Conservation (phyloP, 108 stramenopile species). For the Asterionellopsis glacialis region DNA sequence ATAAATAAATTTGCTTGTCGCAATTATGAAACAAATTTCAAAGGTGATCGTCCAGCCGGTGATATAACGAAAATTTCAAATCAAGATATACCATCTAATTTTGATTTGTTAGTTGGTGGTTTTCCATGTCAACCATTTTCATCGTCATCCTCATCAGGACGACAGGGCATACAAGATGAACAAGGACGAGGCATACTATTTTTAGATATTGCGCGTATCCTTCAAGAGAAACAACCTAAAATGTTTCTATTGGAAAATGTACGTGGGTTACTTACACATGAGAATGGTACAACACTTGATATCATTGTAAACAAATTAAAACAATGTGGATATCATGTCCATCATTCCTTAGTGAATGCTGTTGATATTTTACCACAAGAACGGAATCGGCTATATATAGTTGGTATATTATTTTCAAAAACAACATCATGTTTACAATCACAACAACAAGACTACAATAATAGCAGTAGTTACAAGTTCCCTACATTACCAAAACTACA, state of each 20-base stretch:
- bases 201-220: conserved; percentile 22
- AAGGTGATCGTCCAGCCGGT: conserved; percentile 18
- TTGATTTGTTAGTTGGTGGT: conserved; percentile 25
- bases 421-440: too few relatives aligned
- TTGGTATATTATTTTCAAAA: conserved; percentile 5
- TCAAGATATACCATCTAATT: conserved; percentile 24
- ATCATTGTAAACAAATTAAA: conserved; percentile 9
- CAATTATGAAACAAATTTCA: conserved; percentile 42
- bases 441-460: too few relatives aligned
- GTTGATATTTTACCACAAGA: conserved; percentile 22
- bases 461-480: too few relatives aligned
- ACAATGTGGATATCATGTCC: conserved; percentile 12
- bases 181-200: conserved; percentile 17
- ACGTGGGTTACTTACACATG: conserved; percentile 13
- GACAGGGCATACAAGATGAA: conserved; percentile 13
- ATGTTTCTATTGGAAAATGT: conserved; percentile 32
- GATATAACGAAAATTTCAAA: conserved; percentile 43
- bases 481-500: too few relatives aligned
- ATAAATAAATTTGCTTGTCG: conserved; percentile 29
- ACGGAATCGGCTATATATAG: conserved; percentile 13
- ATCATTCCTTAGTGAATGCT: conserved; percentile 15
- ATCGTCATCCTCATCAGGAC: too few relatives aligned
- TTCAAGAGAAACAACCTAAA: conserved; percentile 15
- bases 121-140: conserved; percentile 35
- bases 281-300: conserved; percentile 14